phyloP scores from a whole-genome alignment of 2,329 filamentous ascomycete genomes.

The Scopulariopsis brevicaulis region DNA sequence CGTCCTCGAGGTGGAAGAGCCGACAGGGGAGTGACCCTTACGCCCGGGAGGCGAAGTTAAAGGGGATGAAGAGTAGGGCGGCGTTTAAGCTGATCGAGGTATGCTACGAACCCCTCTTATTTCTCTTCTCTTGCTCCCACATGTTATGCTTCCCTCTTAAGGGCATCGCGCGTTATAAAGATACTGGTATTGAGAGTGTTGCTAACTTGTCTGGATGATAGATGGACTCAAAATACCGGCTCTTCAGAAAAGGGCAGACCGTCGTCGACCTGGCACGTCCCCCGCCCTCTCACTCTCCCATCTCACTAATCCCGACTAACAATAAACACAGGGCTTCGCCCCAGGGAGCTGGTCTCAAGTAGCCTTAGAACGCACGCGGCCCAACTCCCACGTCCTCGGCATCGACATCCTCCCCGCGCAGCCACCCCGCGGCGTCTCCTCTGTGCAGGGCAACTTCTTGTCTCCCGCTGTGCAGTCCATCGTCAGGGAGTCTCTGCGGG shows the following conservation, averaged over 20 bases:
- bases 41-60: constrained; percentile 63
- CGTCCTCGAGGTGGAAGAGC: constrained; percentile 71
- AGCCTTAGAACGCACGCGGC: constrained; percentile 65
- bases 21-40: constrained; percentile 67
- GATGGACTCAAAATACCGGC: constrained; percentile 71
- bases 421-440: constrained; percentile 82
- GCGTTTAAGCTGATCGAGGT: constrained; percentile 90
- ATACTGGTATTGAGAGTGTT: background rate
- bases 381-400: constrained; percentile 70
- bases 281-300: background rate
- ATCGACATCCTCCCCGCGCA: constrained; percentile 91
- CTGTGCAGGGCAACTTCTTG: constrained; percentile 91
- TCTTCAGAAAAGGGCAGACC: constrained; percentile 73
- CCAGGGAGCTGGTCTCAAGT: constrained; percentile 70
- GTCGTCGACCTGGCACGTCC: constrained; percentile 72
- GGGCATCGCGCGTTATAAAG: too few relatives aligned
- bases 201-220: constrained; percentile 17
- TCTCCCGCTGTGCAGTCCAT: constrained; percentile 61
- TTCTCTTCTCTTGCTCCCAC: background rate
- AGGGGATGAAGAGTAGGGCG: constrained; percentile 77
- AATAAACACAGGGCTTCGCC: constrained; percentile 55
- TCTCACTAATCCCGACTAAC: constrained; percentile 3
- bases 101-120: too few relatives aligned
- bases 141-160: background rate
- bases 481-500: constrained; percentile 64